Evolutionary conservation across 2,329 filamentous ascomycete genomes (phyloP), one percentile per base, ranked within the genome.

Genomic region (Xylariaceae sp.): DNA sequence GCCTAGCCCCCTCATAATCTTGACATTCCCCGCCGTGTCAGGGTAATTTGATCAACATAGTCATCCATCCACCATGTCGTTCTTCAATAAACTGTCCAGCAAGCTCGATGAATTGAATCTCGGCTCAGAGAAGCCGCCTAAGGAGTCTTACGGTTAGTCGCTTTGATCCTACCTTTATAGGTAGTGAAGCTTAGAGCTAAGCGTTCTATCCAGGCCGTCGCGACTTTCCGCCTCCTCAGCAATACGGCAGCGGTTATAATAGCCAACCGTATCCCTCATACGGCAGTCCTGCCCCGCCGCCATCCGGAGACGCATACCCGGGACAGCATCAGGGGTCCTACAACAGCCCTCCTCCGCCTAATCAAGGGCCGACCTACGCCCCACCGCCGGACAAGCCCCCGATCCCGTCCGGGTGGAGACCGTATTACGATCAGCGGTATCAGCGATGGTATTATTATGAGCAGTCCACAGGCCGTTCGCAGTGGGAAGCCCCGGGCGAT

Each of bases 391-490:
- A 70, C 48, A 75, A 74, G 64, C 80, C 86, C 20, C 75, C 81
- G 57, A 75, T 88, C 61, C 79, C 86, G 20, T 67, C 77, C 48
- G 86, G 86, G 62, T 89, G 87, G 86, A 74, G 76, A 23, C 77
- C 84, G 20, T 81, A 87, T 70, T 89, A 81, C 73, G 86, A 89
- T 62, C 79, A 83, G 54, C 77, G 76, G 55, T 75, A 79, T 57
- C 82, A 86, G 67, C 82, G 83, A 52, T 88, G 83, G 75, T 89
- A 83, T 74, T 90, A 87, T 66, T 77, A 85, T 54, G 85, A 89
- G 70, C 74, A 83, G 54, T 76, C 81, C 45, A 83, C 83, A 12
- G 84, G 85, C 19, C 80, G 79, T 55, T 81, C 83, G 0, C 85
- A 89, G 70, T 89, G 86, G 86, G 84, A 88, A 59, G 76, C 79